A percentile compares a stretch with the other conserved stretches of the same genome.
These are phyloP conservation scores for Alopecurus myosuroides DNA, from an alignment of 176 grass and related monocot genomes.

Conservation along the genomic window DNA sequence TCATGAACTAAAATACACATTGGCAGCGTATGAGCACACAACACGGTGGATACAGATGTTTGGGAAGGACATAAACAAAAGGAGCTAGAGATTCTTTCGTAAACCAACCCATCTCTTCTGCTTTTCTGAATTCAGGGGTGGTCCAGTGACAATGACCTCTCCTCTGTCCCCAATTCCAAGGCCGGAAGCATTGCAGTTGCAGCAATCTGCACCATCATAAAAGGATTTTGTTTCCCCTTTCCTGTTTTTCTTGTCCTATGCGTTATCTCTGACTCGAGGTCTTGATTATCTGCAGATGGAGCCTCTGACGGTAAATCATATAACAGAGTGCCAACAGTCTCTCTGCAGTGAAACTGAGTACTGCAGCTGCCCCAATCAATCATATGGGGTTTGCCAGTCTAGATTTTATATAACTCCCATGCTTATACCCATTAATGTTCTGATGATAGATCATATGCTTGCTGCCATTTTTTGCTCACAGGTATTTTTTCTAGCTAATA, in stretches of 20 bases:
- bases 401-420: conserved; percentile 5
- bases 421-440: not conserved
- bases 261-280: not conserved
- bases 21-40: conserved; percentile 24
- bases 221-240: not conserved
- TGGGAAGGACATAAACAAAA: conserved; percentile 30
- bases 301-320: not conserved
- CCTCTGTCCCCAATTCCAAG: conserved; percentile 37
- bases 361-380: not conserved
- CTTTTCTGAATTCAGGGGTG: conserved; percentile 36
- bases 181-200: conserved; percentile 14
- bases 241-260: not conserved
- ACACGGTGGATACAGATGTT: conserved; percentile 30
- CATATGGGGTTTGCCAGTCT: not conserved
- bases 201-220: not conserved
- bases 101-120: conserved; percentile 26
- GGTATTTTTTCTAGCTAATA: no score
- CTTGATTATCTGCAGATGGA: conserved; percentile 23
- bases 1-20: conserved; percentile 22
- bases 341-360: not conserved
- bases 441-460: not conserved
- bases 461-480: not conserved
- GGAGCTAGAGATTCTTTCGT: conserved; percentile 50
- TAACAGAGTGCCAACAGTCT: not conserved
- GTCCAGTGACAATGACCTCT: conserved; percentile 42